Evolutionary conservation across 768 basidiomycete species (phyloP).

Genomic region (Naganishia onofrii): DNA sequence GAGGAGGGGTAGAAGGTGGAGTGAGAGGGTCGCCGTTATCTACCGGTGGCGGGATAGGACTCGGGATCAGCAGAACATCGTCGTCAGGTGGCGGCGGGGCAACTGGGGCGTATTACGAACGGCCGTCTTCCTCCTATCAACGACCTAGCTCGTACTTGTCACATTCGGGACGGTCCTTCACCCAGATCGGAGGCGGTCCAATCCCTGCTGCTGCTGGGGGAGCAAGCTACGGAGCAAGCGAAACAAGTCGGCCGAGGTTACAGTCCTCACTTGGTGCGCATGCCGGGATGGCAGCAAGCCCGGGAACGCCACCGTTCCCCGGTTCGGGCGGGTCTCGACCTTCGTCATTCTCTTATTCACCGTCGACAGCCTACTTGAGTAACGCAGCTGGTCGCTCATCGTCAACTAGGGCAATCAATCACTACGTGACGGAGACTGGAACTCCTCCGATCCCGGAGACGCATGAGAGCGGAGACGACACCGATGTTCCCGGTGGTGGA

Average conservation of each 20-base stretch:
- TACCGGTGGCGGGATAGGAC: conserved; percentile 16
- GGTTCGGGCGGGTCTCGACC: conserved; percentile 35
- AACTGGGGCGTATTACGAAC: conserved; percentile 35
- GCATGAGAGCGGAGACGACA: conserved; percentile 24
- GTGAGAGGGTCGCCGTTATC: conserved; percentile 23
- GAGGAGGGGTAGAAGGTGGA: not conserved
- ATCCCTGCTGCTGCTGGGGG: conserved; percentile 23
- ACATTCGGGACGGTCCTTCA: conserved; percentile 50
- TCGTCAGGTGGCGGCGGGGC: not conserved
- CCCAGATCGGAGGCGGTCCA: conserved; percentile 35
- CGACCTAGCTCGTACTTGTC: conserved; percentile 48
- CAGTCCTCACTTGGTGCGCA: conserved; percentile 31
- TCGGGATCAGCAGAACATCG: conserved; percentile 1
- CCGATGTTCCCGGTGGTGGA: not conserved
- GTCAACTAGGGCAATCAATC: not conserved
- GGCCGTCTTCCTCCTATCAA: conserved; percentile 31
- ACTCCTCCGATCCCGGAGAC: conserved; percentile 27
- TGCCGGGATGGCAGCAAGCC: conserved; percentile 33
- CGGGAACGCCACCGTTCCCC: conserved; percentile 35
- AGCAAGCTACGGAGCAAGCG: conserved; percentile 37
- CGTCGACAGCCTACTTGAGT: not conserved
- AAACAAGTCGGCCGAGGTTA: conserved; percentile 37
- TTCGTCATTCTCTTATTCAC: conserved; percentile 5
- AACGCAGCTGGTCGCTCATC: not conserved
- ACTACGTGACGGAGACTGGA: not conserved